Evolutionary conservation across 78 protist genomes (phyloP).

Genomic region (Mastigamoeba balamuthi): DNA sequence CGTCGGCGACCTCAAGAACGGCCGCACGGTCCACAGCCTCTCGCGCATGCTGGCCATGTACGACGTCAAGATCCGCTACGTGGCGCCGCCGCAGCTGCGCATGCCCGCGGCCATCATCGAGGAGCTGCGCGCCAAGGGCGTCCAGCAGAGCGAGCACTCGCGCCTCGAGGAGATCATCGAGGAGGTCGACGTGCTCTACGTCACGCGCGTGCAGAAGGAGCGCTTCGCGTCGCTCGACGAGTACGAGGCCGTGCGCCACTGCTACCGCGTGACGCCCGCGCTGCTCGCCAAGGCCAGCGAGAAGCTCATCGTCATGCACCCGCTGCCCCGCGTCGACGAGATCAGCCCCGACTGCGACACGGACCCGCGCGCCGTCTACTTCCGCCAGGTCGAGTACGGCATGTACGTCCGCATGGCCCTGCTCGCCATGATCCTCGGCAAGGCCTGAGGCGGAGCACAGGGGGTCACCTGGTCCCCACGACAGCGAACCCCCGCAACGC

Average conservation of each 20-base stretch:
- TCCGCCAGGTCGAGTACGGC: slow-evolving; percentile 83
- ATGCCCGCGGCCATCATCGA: slow-evolving; percentile 59
- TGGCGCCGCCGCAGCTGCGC: slow-evolving; percentile 44
- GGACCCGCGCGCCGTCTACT: slow-evolving; percentile 87
- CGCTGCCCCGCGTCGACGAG: slow-evolving; percentile 88
- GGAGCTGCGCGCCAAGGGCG: slow-evolving; percentile 20
- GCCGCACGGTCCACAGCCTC: slow-evolving; percentile 67
- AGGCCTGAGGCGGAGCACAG: no score
- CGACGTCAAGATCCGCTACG: slow-evolving; percentile 40
- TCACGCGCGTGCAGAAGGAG: slow-evolving; percentile 84
- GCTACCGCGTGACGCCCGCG: slow-evolving; percentile 37
- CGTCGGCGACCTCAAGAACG: slow-evolving; percentile 86
- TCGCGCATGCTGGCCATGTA: slow-evolving; percentile 48
- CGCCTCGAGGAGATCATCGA: slow-evolving; percentile 25
- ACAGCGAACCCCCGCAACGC: no score
- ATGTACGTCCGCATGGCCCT: slow-evolving; percentile 90
- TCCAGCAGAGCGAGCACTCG: not conserved
- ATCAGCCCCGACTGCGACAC: slow-evolving; percentile 61
- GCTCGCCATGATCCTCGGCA: slow-evolving; percentile 40
- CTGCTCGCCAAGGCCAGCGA: slow-evolving; percentile 47
- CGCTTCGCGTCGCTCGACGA: slow-evolving; percentile 48
- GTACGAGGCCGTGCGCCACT: slow-evolving; percentile 37
- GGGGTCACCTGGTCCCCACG: no score
- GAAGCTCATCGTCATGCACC: slow-evolving; percentile 81
- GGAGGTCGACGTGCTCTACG: slow-evolving; percentile 79